These are phyloP conservation scores for Carex parvula DNA, from an alignment of 176 grass and related monocot genomes.

Conservation along the genomic window DNA sequence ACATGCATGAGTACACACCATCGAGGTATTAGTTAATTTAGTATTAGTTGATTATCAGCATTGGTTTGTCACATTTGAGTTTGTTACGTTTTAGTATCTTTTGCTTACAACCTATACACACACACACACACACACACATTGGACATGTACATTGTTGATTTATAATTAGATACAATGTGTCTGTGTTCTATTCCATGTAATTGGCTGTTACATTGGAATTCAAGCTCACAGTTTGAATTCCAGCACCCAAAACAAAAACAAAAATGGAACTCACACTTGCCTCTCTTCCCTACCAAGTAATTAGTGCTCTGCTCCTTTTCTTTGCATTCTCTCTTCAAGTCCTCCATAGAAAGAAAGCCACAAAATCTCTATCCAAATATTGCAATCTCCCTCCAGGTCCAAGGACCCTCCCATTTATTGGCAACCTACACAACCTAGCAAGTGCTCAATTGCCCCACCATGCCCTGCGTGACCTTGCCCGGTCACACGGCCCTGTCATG, in stretches of 20 bases:
- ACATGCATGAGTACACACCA: background rate
- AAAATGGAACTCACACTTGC: constrained; percentile 1
- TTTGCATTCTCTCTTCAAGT: background rate
- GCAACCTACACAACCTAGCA: constrained; percentile 40
- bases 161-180: background rate
- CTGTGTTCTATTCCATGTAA: no score
- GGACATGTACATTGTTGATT: background rate
- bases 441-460: constrained; percentile 26
- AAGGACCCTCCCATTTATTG: constrained; percentile 35
- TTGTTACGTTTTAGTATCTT: background rate
- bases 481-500: constrained; percentile 5
- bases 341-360: background rate
- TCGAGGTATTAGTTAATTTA: background rate
- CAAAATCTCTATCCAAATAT: background rate
- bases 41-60: background rate
- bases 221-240: no score
- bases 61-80: background rate
- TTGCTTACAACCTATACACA: background rate
- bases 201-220: no score
- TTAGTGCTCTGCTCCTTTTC: background rate
- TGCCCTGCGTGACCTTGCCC: constrained; percentile 25
- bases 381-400: constrained; percentile 36
- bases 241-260: background rate
- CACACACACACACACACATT: background rate
- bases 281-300: background rate